Percentiles rank a stretch among this genome's conserved stretches.
These are phyloP conservation scores for Calonectria pseudoreteaudii DNA, from an alignment of 2,329 filamentous ascomycete genomes.

Conservation along the genomic window DNA sequence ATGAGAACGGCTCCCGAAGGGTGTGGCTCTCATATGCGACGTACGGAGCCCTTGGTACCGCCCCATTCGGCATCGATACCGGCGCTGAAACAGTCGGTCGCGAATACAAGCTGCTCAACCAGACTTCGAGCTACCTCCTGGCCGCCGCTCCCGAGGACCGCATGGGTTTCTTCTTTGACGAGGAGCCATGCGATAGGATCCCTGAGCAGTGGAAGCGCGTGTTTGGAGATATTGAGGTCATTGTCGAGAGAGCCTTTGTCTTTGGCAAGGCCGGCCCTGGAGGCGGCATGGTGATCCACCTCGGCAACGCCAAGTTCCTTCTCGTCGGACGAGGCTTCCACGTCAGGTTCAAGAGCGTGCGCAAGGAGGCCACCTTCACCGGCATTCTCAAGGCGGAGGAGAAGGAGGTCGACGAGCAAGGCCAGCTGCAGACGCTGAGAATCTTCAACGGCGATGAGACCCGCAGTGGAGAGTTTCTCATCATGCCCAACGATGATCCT, in stretches of 20 bases:
- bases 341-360: constrained; percentile 47
- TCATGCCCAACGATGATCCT: constrained; percentile 68
- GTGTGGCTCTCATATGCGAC: constrained; percentile 57
- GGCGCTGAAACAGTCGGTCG: constrained; percentile 44
- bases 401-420: constrained; percentile 50
- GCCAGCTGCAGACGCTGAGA: constrained; percentile 47
- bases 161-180: constrained; percentile 54
- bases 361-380: constrained; percentile 49
- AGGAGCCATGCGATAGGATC: constrained; percentile 38
- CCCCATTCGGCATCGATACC: constrained; percentile 56
- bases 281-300: constrained; percentile 53
- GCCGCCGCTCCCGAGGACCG: constrained; percentile 45
- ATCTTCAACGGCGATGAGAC: constrained; percentile 56
- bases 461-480: constrained; percentile 56
- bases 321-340: constrained; percentile 53
- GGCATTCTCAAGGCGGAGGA: constrained; percentile 52
- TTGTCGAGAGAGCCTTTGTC: constrained; percentile 53
- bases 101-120: constrained; percentile 47
- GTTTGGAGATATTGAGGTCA: constrained; percentile 50
- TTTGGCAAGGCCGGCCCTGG: constrained; percentile 54
- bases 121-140: constrained; percentile 44
- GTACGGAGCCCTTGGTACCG: constrained; percentile 51
- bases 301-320: constrained; percentile 49
- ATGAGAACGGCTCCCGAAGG: constrained; percentile 57
- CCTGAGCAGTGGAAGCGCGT: constrained; percentile 43